Conservation (phyloP, 257 asterid genomes). For the Lycium barbarum region DNA sequence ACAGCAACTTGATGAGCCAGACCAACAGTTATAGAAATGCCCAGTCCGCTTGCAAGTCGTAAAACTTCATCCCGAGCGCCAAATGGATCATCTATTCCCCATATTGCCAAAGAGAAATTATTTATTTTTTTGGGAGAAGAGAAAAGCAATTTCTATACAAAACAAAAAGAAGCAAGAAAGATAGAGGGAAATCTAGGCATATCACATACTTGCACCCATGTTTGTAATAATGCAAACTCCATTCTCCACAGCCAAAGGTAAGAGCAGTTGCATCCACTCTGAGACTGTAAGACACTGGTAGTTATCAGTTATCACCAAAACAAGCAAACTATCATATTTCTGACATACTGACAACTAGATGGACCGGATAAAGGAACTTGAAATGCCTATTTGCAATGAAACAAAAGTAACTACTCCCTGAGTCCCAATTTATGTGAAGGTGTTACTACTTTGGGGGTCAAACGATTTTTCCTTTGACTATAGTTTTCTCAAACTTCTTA, state of each 20-base stretch:
- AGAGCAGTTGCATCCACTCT: conserved; percentile 93
- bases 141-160: neutral
- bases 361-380: neutral
- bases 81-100: conserved; percentile 63
- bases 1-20: conserved; percentile 78
- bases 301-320: conserved; percentile 1
- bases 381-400: neutral
- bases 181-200: neutral
- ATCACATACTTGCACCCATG: conserved; percentile 95
- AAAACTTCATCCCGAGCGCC: conserved; percentile 88
- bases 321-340: neutral
- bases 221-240: conserved; percentile 90
- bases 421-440: no score
- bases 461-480: no score
- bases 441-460: no score
- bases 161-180: neutral
- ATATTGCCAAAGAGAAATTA: conserved; percentile 38
- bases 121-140: conserved; percentile 27
- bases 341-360: neutral
- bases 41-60: conserved; percentile 66
- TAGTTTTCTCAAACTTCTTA: no score
- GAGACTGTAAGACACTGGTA: conserved; percentile 56
- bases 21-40: conserved; percentile 68
- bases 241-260: conserved; percentile 83
- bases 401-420: neutral